phyloP scores from a whole-genome alignment of 345 rosid genomes.

The Rhizophora apiculata region DNA sequence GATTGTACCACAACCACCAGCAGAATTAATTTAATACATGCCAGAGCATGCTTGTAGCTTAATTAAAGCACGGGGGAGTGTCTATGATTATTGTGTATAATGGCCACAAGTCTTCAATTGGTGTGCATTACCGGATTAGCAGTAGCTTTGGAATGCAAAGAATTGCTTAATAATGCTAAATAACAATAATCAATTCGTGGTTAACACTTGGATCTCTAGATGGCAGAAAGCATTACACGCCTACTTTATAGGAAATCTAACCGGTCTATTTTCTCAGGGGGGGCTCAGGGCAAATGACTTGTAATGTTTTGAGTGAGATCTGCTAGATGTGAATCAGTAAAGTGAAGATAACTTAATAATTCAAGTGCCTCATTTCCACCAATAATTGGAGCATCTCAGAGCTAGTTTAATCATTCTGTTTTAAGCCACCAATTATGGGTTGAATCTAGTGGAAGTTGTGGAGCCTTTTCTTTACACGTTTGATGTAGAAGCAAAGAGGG shows the following conservation, averaged over 20 bases:
- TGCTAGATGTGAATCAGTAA: conserved; percentile 6
- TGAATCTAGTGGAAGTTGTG: conserved; percentile 33
- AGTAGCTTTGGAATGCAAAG: conserved; percentile 16
- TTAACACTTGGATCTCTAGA: conserved; percentile 5
- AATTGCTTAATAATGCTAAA: neutral
- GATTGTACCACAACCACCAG: too few relatives aligned
- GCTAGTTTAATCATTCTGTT: conserved; percentile 23
- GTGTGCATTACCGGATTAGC: conserved; percentile 28
- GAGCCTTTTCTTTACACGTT: conserved; percentile 62
- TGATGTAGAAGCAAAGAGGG: conserved; percentile 16
- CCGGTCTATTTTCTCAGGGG: neutral
- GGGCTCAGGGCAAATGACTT: neutral
- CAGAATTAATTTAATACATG: too few relatives aligned
- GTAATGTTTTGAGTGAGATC: conserved; percentile 16
- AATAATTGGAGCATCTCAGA: conserved; percentile 36
- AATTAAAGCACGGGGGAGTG: neutral
- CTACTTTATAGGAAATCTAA: conserved; percentile 22
- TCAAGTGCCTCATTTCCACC: conserved; percentile 35
- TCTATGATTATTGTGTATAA: neutral
- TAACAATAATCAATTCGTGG: conserved; percentile 2
- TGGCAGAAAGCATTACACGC: conserved; percentile 19
- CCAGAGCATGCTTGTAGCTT: neutral
- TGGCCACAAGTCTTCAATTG: conserved; percentile 1
- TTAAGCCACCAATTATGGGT: conserved; percentile 57
- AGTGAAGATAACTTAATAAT: conserved; percentile 17